These are phyloP conservation scores for Citrus hindsii DNA, from an alignment of 345 rosid species.

Conservation along the genomic window DNA sequence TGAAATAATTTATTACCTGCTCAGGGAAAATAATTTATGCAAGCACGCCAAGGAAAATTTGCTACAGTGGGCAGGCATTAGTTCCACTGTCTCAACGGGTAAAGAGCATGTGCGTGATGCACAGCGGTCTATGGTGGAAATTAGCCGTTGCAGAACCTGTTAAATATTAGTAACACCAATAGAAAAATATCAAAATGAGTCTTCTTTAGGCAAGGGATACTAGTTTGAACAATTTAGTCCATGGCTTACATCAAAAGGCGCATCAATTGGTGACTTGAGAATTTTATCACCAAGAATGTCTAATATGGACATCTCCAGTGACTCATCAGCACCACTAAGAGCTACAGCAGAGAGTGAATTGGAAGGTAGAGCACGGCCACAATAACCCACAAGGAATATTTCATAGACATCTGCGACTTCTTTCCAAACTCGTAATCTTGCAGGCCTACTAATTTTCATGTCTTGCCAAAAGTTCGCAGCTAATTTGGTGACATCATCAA, in stretches of 20 bases:
- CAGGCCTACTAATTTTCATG: slow-evolving; percentile 53
- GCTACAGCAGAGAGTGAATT: slow-evolving; percentile 55
- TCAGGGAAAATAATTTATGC: slow-evolving; percentile 70
- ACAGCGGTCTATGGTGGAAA: slow-evolving; percentile 88
- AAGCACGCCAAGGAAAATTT: slow-evolving; percentile 87
- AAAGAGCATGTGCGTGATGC: slow-evolving; percentile 95
- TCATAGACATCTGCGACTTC: slow-evolving; percentile 94
- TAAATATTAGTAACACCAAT: slow-evolving; percentile 13
- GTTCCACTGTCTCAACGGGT: slow-evolving; percentile 94
- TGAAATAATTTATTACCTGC: slow-evolving; percentile 49
- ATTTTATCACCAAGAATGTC: slow-evolving; percentile 72
- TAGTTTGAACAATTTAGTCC: slow-evolving; percentile 10
- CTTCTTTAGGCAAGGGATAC: neutral
- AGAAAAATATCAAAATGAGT: neutral
- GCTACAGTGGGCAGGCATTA: slow-evolving; percentile 92
- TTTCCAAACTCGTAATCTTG: slow-evolving; percentile 84
- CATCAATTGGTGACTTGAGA: slow-evolving; percentile 73
- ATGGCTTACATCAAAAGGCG: slow-evolving; percentile 69
- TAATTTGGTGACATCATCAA: slow-evolving; percentile 55
- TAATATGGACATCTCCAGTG: slow-evolving; percentile 79
- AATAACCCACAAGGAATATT: slow-evolving; percentile 86
- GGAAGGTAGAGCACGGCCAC: slow-evolving; percentile 93
- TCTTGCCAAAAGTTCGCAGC: slow-evolving; percentile 36
- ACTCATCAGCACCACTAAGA: slow-evolving; percentile 58
- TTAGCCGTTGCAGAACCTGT: slow-evolving; percentile 75